A percentile compares a stretch with the other conserved stretches of the same genome.
Evolutionary conservation across 768 basidiomycete species (phyloP).

Genomic region (Boletellus ananas): DNA sequence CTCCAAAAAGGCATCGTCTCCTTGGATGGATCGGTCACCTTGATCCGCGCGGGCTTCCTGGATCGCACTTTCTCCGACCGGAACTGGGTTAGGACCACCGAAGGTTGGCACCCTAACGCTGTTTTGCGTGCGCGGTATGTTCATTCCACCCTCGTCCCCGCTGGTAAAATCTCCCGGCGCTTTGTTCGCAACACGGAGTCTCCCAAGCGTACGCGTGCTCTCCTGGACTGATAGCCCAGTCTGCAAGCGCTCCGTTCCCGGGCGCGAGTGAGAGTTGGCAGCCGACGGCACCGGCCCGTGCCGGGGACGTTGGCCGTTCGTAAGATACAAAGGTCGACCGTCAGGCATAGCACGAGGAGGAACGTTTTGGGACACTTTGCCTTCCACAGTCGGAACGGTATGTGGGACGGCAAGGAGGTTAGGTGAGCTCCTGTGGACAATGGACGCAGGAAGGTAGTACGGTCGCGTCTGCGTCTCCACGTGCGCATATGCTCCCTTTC

Average conservation of each 20-base stretch:
- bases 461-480: constrained; percentile 18
- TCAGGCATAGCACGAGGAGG: background rate
- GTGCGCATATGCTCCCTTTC: background rate
- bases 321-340: background rate
- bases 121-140: background rate
- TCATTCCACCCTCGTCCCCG: constrained; percentile 30
- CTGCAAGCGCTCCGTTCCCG: constrained; percentile 11
- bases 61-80: background rate
- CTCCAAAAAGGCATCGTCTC: constrained; percentile 7
- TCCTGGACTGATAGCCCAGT: constrained; percentile 26
- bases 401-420: constrained; percentile 19
- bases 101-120: background rate
- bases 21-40: background rate
- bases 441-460: constrained; percentile 24
- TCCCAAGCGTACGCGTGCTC: constrained; percentile 38
- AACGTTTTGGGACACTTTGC: constrained; percentile 4
- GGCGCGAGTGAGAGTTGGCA: constrained; percentile 1
- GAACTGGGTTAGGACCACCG: background rate
- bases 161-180: constrained; percentile 44
- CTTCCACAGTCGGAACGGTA: constrained; percentile 4
- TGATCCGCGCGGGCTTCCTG: background rate
- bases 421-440: constrained; percentile 15
- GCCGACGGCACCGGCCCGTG: constrained; percentile 8
- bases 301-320: background rate
- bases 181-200: constrained; percentile 47